Conservation (phyloP, 768 basidiomycete species). For the Mycena floridula region DNA sequence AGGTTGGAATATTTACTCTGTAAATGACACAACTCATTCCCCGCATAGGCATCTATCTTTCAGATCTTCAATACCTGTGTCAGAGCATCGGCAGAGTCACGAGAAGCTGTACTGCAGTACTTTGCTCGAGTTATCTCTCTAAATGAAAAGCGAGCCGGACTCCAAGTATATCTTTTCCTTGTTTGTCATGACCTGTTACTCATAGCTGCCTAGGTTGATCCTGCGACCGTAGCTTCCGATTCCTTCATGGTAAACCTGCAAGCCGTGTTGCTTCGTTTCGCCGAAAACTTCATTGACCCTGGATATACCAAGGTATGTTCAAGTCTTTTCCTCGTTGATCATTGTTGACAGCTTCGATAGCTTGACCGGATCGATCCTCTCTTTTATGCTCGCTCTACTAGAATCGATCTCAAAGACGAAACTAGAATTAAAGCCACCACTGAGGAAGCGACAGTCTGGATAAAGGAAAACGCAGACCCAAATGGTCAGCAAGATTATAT, state of each 20-base stretch:
- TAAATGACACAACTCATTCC: too few species aligned
- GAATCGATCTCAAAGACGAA: slow-evolving; percentile 80
- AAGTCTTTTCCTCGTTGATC: neutral
- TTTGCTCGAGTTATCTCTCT: slow-evolving; percentile 69
- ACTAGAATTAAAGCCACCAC: slow-evolving; percentile 92
- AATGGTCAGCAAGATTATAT: slow-evolving; percentile 27
- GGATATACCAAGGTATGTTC: slow-evolving; percentile 71
- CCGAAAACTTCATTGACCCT: slow-evolving; percentile 94
- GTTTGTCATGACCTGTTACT: neutral
- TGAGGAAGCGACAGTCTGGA: slow-evolving; percentile 79
- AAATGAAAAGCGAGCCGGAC: slow-evolving; percentile 86
- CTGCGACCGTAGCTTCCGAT: slow-evolving; percentile 80
- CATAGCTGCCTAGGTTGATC: slow-evolving; percentile 55
- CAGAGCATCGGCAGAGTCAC: slow-evolving; percentile 67
- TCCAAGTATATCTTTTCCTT: slow-evolving; percentile 48
- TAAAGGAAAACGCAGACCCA: slow-evolving; percentile 37
- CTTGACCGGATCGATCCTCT: slow-evolving; percentile 87
- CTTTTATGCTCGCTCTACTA: slow-evolving; percentile 67
- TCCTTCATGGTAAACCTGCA: slow-evolving; percentile 92
- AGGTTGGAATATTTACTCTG: slow-evolving; percentile 42
- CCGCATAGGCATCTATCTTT: too few species aligned
- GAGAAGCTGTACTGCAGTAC: slow-evolving; percentile 80
- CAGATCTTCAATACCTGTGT: slow-evolving; percentile 86
- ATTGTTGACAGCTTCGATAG: slow-evolving; percentile 28
- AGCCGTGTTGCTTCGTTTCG: slow-evolving; percentile 73